Percentiles rank a stretch among this genome's conserved stretches.
Conservation (phyloP, 2,329 filamentous ascomycete genomes). For the Colletotrichum higginsianum region DNA sequence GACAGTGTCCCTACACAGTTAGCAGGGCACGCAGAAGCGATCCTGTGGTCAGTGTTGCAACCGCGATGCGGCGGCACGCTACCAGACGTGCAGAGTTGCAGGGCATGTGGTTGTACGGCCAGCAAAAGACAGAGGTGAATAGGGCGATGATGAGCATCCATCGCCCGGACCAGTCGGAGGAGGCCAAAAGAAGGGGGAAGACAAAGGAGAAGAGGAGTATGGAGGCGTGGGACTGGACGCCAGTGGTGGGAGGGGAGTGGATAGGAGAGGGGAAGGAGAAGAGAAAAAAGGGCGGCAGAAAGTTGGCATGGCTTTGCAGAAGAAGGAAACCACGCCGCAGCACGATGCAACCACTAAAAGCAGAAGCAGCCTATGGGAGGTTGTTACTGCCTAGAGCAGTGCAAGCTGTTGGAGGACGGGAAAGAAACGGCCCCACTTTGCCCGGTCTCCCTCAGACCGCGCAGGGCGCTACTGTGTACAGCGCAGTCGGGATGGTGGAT, state of each 20-base stretch:
- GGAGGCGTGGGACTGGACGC: not conserved
- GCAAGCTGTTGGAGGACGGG: conserved; percentile 9
- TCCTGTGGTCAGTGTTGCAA: not conserved
- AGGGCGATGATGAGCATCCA: not conserved
- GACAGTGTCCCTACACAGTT: not conserved
- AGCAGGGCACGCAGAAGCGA: not conserved
- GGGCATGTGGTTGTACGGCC: conserved; percentile 6
- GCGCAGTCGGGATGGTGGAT: conserved; percentile 1
- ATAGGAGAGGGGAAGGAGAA: not conserved
- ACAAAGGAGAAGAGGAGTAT: not conserved
- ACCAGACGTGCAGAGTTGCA: not conserved
- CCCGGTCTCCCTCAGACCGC: conserved; percentile 22
- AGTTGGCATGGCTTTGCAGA: conserved; percentile 40
- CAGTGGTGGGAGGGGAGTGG: not conserved
- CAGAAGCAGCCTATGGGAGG: conserved; percentile 21
- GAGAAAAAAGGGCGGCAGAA: conserved; percentile 6
- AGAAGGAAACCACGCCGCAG: conserved; percentile 36
- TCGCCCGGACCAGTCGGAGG: not conserved
- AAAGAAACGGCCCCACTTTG: conserved; percentile 24
- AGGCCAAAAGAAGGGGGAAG: not conserved
- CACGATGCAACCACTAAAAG: conserved; percentile 37
- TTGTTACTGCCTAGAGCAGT: not conserved
- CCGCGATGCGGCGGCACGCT: not conserved
- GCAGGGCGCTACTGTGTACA: conserved; percentile 18
- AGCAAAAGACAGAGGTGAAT: not conserved